Percentiles rank a stretch among this genome's conserved stretches.
Evolutionary conservation across 257 asterid genomes (phyloP).

Genomic region (Capsicum pubescens): DNA sequence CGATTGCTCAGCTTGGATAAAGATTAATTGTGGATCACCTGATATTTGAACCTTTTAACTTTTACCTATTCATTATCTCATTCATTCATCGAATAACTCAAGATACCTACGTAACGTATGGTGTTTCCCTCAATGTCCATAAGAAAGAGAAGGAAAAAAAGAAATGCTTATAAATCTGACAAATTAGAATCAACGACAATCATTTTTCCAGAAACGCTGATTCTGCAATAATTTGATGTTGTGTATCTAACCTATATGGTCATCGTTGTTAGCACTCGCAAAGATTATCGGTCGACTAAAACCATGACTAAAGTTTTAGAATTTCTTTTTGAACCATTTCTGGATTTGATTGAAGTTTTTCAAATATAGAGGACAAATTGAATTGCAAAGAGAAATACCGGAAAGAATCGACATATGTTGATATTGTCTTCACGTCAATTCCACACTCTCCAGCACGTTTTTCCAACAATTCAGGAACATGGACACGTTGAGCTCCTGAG

Average conservation of each 20-base stretch:
- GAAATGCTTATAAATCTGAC: not conserved
- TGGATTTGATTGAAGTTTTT: not conserved
- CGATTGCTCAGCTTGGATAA: not conserved
- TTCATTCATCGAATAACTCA: not conserved
- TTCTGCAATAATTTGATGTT: not conserved
- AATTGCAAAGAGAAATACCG: slow-evolving; percentile 45
- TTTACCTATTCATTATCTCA: not conserved
- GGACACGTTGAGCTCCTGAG: slow-evolving; percentile 96
- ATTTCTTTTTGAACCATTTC: slow-evolving; percentile 2
- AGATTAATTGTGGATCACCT: not conserved
- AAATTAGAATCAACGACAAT: not conserved
- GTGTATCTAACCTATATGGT: slow-evolving; percentile 2
- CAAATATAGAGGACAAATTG: not conserved
- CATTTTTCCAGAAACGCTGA: not conserved
- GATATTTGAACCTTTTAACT: not conserved
- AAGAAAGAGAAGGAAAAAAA: not conserved
- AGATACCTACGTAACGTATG: not conserved
- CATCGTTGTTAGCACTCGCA: not conserved
- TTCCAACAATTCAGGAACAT: slow-evolving; percentile 62
- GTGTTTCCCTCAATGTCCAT: not conserved
- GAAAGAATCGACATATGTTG: slow-evolving; percentile 86
- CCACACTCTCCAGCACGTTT: slow-evolving; percentile 79
- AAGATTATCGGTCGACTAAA: not conserved
- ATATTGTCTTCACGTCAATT: slow-evolving; percentile 72
- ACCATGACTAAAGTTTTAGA: not conserved